Evolutionary conservation across 192 early-diverging fungal genomes (phyloP), one percentile per base, ranked within the genome.

Genomic region (Coemansia sp.): DNA sequence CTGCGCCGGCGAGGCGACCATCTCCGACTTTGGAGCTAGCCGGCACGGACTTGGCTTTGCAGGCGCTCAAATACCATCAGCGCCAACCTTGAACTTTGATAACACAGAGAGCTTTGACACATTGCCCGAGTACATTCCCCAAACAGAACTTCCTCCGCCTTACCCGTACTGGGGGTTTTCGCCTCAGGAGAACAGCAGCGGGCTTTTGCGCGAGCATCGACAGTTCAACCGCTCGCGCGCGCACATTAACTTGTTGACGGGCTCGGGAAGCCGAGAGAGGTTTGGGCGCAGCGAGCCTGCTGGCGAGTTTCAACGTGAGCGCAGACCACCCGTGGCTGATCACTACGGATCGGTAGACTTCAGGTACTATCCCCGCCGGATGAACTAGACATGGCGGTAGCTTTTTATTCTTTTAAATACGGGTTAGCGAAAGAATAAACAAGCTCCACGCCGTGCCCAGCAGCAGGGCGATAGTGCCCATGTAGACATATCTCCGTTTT

Each of bases 1-100:
- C 21, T 57, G 56, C 27, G 26, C 58, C 13, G 72, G 73, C 21
- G 67, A 77, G 23, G 62, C 52, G n/a, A 69, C 73, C 0, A 42
- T 70, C 3, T 69, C 66, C 0, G 67, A 77, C 31, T 60, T 77
- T 66, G 63, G 59, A 14, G 58, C 57, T 33, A 70, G 58, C 13
- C 63, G 56, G 39, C 54, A 68, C 22, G 60, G 57, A 8, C 59
- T 52, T 14, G 39, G 31, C 15, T 35, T 41, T 25, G 35, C 37
- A 4, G 38, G 59, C 25, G 17, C 60, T 10, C 38, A 38, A 10
- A 15, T 52, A 2, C 51, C 49, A 5, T 13, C 38, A 5, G 45
- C 54, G 54, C 17, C 66, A 7, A 32, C 49, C 5, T 53, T 38
- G 6, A 43, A 25, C 17, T 26, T 36, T 14, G 71, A 53, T 1